phyloP scores from a whole-genome alignment of 192 early-diverging fungal genomes.

The Backusella westeae region DNA sequence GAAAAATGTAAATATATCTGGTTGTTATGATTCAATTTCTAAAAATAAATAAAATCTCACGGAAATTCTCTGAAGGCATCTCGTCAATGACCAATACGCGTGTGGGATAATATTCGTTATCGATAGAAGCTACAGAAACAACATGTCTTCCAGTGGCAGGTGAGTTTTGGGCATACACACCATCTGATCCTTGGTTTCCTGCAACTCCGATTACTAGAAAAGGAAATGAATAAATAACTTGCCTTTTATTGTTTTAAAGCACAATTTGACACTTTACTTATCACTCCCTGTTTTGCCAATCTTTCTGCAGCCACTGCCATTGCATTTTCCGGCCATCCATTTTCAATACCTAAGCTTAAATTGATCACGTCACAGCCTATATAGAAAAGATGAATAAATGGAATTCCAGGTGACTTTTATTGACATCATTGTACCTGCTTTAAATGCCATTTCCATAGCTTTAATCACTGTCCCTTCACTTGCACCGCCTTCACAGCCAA shows the following conservation, averaged over 20 bases:
- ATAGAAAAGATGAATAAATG: not conserved
- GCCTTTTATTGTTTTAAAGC: not conserved
- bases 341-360: conserved; percentile 74
- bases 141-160: conserved; percentile 56
- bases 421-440: conserved; percentile 36
- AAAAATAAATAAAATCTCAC: conserved; percentile 14
- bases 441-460: conserved; percentile 68
- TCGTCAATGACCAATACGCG: conserved; percentile 27
- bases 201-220: conserved; percentile 53
- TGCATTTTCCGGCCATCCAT: conserved; percentile 59
- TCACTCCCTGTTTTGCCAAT: conserved; percentile 33
- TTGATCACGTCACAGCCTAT: conserved; percentile 69
- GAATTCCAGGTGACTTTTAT: not conserved
- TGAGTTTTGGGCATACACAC: conserved; percentile 52
- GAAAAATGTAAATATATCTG: not conserved
- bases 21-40: conserved; percentile 14
- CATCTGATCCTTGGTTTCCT: conserved; percentile 66
- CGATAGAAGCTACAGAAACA: conserved; percentile 57
- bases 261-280: conserved; percentile 19
- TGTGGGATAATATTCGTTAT: conserved; percentile 38
- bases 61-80: conserved; percentile 3
- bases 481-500: conserved; percentile 69
- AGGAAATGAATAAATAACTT: not conserved
- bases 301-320: conserved; percentile 55
- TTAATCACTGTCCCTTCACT: conserved; percentile 71